Evolutionary conservation across 257 asterid genomes (phyloP), one percentile per base, ranked within the genome.

Genomic region (Solanum acaule): DNA sequence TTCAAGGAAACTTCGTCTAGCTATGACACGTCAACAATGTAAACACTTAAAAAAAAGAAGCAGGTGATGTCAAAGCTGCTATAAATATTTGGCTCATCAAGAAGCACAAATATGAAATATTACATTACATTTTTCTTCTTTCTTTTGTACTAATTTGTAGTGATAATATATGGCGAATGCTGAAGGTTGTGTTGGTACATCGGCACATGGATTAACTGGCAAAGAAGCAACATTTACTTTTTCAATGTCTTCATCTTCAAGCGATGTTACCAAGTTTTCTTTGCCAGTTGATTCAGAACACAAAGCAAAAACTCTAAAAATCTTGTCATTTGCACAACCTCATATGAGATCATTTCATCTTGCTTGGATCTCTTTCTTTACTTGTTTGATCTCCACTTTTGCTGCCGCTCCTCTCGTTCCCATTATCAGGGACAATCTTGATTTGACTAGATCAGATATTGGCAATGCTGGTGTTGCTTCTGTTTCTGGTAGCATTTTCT

Each of bases 311-410:
- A 27, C 68, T 22, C 38, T 86, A 1, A 70, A 86, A 86, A 86
- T 86, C 33, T 70, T 86, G 33, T 86, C 88, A 42, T 86, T 86
- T 70, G 83, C 88, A 29, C 88, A 70, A 31, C 88, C 88, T 3
- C 88, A 86, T 49, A 86, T 86, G 88, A 86, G 88, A 86, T 67
- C 88, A 10, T 86, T 86, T 73, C 84, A 86, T 73, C 88, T 86
- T 29, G 67, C 88, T 6, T 86, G 88, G 88, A 37, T 86, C 49
- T 86, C 88, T 9, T 86, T 86, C 33, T 86, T 68, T 9, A 70
- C 88, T 2, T 68, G 83, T n/a, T 40, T 86, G 23, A 86, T 86
- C 49, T 86, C 88, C 14, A 70, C 88, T 8, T 86, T 86, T 71
- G 88, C 84, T 49, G 88, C 88, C 3, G 83, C 88, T 40, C 88